Conservation (phyloP, 2,329 filamentous ascomycete species). For the Hypoxylon sp. region DNA sequence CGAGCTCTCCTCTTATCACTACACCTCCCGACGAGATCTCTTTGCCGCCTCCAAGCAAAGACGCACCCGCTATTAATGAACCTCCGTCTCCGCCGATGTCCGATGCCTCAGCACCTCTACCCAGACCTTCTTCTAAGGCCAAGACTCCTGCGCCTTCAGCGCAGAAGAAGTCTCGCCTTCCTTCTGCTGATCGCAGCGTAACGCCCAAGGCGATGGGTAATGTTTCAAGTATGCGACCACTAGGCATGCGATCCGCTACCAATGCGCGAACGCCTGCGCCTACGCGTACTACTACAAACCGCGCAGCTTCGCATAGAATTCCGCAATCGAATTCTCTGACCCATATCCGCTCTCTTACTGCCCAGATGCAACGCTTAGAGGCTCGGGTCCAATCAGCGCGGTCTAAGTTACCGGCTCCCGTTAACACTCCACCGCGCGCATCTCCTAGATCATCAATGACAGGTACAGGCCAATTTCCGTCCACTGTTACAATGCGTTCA, state of each 20-base stretch:
- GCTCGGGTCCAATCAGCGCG: constrained; percentile 91
- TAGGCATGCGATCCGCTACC: constrained; percentile 63
- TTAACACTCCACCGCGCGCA: constrained; percentile 80
- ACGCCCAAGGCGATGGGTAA: constrained; percentile 67
- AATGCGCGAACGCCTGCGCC: constrained; percentile 63
- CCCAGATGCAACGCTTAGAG: constrained; percentile 97
- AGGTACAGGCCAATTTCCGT: constrained; percentile 62
- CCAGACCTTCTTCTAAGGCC: constrained; percentile 64
- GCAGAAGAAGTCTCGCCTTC: constrained; percentile 66
- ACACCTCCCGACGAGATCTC: constrained; percentile 85
- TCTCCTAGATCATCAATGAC: constrained; percentile 75
- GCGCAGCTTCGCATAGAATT: constrained; percentile 64
- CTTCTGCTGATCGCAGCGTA: constrained; percentile 67
- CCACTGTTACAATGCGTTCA: constrained; percentile 75
- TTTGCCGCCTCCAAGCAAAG: constrained; percentile 65
- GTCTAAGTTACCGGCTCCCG: constrained; percentile 89
- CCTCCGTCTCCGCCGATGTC: constrained; percentile 96
- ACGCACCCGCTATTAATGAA: constrained; percentile 78
- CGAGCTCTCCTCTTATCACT: constrained; percentile 89
- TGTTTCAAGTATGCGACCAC: constrained; percentile 56
- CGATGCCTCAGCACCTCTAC: constrained; percentile 78
- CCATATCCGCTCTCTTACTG: constrained; percentile 93
- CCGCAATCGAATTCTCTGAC: constrained; percentile 80
- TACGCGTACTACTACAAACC: constrained; percentile 63
- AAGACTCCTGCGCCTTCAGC: constrained; percentile 55